Conservation (phyloP, 2,329 filamentous ascomycete genomes). For the Trichoderma hamatum region DNA sequence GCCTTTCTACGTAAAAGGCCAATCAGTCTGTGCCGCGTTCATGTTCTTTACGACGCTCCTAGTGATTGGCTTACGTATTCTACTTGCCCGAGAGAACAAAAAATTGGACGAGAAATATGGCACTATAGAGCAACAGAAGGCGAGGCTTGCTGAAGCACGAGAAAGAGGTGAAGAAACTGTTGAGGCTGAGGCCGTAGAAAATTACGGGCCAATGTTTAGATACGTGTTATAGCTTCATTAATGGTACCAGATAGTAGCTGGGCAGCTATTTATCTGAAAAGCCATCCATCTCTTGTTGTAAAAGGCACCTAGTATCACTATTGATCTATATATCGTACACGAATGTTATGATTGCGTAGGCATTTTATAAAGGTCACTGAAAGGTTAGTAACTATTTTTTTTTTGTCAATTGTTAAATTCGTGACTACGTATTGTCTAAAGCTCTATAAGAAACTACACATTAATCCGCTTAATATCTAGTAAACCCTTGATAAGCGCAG, state of each 20-base stretch:
- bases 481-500: background rate
- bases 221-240: conserved; percentile 29
- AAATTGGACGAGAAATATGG: background rate
- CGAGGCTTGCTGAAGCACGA: background rate
- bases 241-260: background rate
- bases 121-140: conserved; percentile 19
- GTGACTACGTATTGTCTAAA: background rate
- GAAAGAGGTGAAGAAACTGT: conserved; percentile 11
- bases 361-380: no score
- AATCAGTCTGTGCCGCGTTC: background rate
- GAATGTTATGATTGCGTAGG: no score
- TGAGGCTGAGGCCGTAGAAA: conserved; percentile 28
- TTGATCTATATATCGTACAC: background rate
- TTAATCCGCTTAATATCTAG: background rate
- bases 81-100: background rate
- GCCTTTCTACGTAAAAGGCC: background rate
- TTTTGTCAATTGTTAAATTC: background rate
- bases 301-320: background rate
- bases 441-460: background rate
- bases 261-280: background rate
- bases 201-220: conserved; percentile 32
- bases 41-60: background rate
- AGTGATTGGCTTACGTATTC: background rate
- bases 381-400: background rate
- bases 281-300: background rate